Base-by-base conservation (phyloP, 1,284 basidiomycete species). In the Ustilago vetiveriae region DNA sequence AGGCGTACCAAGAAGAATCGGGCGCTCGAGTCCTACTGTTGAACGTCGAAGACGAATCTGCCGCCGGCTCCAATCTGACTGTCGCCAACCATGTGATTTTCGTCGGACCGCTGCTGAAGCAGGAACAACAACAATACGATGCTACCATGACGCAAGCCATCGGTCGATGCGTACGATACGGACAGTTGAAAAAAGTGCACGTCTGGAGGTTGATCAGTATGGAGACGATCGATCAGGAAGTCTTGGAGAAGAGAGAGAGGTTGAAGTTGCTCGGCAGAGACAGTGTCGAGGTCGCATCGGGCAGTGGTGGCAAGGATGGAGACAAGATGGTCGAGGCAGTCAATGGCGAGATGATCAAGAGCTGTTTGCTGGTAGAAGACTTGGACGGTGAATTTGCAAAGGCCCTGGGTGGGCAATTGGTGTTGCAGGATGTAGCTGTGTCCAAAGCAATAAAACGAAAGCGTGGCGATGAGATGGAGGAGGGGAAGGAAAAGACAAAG, bases 21-120 rank as follows among this genome's bases (percentile, higher is more conserved):
- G 56, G 72, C 2, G 78, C 81, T 69, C 89, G 92, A 9, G 92
- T 96, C 2, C 85, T 97, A 27, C 85, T 97, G 50, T 85, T 97
- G 59, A 92, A 92, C 75, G 90, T 95, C 64, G 93, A 91, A 86
- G 92, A 95, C 82, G 92, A 95, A 80, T 92, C 90, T 59, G 93
- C 94, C 2, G 92, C 92, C 45, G 94, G 94, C 89, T 92, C 68
- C 65, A 97, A 97, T 81, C 83, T 97, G 76, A 96, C 94, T 1
- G 89, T 88, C 17, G 94, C 94, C 14, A 97, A 94, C 83, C 92
- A 95, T 76, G 94, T 92, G 30, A 90, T 97, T 79, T 97, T 97
- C 86, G 85, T 97, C 46, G 94, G 92, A 4, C 94, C 94, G 3
- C 85, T 97, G 29, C 88, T 94, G 19, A 87, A 92, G 90, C 82